phyloP scores from a whole-genome alignment of 129 eudicot species.

The Rutidosis leptorrhynchoides region DNA sequence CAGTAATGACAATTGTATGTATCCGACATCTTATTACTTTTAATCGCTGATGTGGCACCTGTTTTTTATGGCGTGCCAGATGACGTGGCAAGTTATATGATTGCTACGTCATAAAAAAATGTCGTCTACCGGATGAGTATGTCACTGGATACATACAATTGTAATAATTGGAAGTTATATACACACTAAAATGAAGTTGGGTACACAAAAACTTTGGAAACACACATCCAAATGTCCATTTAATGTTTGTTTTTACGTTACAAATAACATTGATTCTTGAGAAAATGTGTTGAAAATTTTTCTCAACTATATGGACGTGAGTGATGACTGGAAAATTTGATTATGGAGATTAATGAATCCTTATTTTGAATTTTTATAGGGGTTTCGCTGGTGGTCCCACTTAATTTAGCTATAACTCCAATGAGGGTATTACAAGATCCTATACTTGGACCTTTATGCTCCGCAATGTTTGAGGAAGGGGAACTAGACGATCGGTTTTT shows the following conservation, averaged over 20 bases:
- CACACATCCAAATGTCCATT: background rate
- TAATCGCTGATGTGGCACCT: too few species aligned
- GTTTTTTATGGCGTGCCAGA: too few species aligned
- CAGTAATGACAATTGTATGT: too few species aligned
- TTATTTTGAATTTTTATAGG: conserved; percentile 39
- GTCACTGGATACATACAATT: too few species aligned
- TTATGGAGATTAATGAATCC: background rate
- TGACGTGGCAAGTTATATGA: too few species aligned
- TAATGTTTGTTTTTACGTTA: background rate
- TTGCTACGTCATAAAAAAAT: background rate
- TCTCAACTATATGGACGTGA: background rate
- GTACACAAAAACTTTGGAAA: conserved; percentile 4
- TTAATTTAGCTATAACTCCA: conserved; percentile 92
- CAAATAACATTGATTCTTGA: background rate
- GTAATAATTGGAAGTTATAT: too few species aligned
- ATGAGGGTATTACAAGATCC: conserved; percentile 98
- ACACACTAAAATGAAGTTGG: too few species aligned
- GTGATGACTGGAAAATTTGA: background rate
- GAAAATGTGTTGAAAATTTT: background rate
- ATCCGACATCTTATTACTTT: too few species aligned
- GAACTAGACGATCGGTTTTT: conserved; percentile 89
- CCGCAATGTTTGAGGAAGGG: conserved; percentile 80
- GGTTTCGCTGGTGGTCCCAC: conserved; percentile 77
- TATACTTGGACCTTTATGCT: conserved; percentile 75
- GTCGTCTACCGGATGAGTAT: too few species aligned